phyloP scores from a whole-genome alignment of 495 filamentous ascomycete genomes.

The Hypomontagnella monticulosa region DNA sequence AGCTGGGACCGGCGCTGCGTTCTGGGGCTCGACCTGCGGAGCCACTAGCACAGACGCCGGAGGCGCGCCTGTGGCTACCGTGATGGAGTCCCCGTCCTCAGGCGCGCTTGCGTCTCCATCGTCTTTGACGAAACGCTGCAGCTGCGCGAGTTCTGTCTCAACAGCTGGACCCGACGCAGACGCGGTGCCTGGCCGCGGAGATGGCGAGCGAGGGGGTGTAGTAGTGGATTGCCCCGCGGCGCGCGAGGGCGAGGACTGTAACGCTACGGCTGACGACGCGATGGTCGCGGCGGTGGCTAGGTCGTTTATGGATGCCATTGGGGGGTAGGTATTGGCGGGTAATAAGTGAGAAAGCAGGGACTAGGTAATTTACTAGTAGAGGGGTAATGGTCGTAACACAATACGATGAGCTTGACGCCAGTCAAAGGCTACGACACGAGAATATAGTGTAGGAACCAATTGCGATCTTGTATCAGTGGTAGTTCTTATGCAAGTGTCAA shows the following conservation, averaged over 20 bases:
- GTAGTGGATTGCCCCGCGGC: neutral
- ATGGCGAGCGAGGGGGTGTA: slow-evolving; percentile 2
- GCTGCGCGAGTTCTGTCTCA: no score
- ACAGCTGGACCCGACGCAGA: no score
- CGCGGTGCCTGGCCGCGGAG: slow-evolving; percentile 3
- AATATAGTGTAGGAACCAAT: slow-evolving; percentile 14
- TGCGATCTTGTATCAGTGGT: slow-evolving; percentile 7
- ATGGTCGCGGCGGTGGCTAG: slow-evolving; percentile 54
- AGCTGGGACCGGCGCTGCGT: slow-evolving; percentile 35
- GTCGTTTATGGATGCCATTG: slow-evolving; percentile 57
- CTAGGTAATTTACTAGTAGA: neutral
- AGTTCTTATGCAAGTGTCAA: slow-evolving; percentile 18
- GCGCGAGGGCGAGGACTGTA: slow-evolving; percentile 34
- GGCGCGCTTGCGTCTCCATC: neutral
- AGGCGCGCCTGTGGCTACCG: slow-evolving; percentile 25
- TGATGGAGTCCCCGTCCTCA: slow-evolving; percentile 31
- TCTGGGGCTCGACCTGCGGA: slow-evolving; percentile 36
- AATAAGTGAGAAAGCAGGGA: neutral
- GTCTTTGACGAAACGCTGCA: no score
- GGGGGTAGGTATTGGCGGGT: neutral
- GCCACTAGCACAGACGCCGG: slow-evolving; percentile 33
- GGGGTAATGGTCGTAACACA: neutral
- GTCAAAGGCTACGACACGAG: neutral
- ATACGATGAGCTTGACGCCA: neutral
- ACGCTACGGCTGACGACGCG: slow-evolving; percentile 48